These are phyloP conservation scores for Xerocomus spinulosus DNA, from an alignment of 768 basidiomycete species.

Conservation along the genomic window DNA sequence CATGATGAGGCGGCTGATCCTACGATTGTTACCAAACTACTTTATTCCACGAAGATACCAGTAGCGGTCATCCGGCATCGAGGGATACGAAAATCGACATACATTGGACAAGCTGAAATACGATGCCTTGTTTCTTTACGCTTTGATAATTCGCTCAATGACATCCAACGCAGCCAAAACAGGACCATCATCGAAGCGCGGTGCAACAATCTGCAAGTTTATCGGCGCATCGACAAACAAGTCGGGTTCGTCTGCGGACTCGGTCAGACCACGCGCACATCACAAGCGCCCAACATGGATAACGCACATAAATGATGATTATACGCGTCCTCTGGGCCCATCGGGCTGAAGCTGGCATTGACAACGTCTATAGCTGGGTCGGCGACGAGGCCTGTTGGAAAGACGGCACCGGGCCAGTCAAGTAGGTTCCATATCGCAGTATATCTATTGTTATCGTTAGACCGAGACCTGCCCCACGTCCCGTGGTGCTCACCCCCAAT, in stretches of 20 bases:
- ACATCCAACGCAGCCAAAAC: constrained; percentile 24
- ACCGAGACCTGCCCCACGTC: background rate
- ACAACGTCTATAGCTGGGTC: constrained; percentile 24
- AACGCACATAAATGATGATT: constrained; percentile 19
- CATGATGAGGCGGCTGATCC: too few relatives aligned
- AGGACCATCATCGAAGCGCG: constrained; percentile 26
- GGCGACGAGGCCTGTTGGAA: constrained; percentile 38
- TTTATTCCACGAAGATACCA: too few relatives aligned
- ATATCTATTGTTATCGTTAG: constrained; percentile 25
- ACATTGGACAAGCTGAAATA: background rate
- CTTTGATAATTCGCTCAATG: constrained; percentile 23
- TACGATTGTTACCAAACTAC: too few relatives aligned
- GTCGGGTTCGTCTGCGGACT: constrained; percentile 18
- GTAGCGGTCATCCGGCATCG: too few relatives aligned
- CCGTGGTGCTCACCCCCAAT: constrained; percentile 25
- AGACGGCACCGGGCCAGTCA: constrained; percentile 42
- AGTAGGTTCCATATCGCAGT: constrained; percentile 41
- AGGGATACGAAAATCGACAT: background rate
- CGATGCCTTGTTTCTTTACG: background rate
- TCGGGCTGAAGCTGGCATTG: constrained; percentile 3
- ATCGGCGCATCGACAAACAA: constrained; percentile 16
- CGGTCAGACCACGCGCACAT: background rate
- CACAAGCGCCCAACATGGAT: background rate
- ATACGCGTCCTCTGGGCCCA: constrained; percentile 20
- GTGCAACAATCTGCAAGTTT: constrained; percentile 20